phyloP scores from a whole-genome alignment of 2,329 filamentous ascomycete genomes.

The Seiridium unicorne region DNA sequence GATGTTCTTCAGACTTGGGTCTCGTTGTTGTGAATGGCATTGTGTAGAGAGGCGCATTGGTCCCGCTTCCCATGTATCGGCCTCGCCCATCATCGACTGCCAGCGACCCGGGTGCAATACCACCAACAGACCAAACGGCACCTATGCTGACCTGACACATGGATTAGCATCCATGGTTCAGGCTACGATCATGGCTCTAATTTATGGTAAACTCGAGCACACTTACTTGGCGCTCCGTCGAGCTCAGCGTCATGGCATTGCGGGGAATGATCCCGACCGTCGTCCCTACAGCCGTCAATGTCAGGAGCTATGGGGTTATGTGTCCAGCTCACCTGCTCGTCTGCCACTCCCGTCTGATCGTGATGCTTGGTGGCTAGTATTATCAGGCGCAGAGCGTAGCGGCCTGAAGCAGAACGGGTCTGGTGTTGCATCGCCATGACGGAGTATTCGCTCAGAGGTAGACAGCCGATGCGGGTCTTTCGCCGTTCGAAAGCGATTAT shows the following conservation, averaged over 20 bases:
- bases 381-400: constrained; percentile 22
- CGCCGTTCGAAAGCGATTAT: constrained; percentile 45
- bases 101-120: constrained; percentile 55
- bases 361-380: constrained; percentile 19
- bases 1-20: constrained; percentile 54
- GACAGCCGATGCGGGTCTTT: constrained; percentile 42
- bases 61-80: constrained; percentile 64
- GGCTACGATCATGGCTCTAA: too few species aligned
- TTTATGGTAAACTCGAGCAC: neutral
- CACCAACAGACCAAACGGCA: constrained; percentile 75
- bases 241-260: constrained; percentile 14
- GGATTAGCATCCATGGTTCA: neutral
- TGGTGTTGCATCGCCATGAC: constrained; percentile 36
- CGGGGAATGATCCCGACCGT: neutral
- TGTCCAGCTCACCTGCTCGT: constrained; percentile 19
- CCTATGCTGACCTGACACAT: constrained; percentile 54
- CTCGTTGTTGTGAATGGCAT: constrained; percentile 45
- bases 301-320: neutral
- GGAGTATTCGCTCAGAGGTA: constrained; percentile 40
- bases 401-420: constrained; percentile 42
- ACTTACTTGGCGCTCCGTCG: constrained; percentile 36
- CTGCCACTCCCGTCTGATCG: constrained; percentile 26
- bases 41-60: constrained; percentile 66
- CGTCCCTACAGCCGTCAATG: neutral
- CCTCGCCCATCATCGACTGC: constrained; percentile 63